phyloP scores from a whole-genome alignment of 148 eudicot genomes.

The Fallopia convolvulus region DNA sequence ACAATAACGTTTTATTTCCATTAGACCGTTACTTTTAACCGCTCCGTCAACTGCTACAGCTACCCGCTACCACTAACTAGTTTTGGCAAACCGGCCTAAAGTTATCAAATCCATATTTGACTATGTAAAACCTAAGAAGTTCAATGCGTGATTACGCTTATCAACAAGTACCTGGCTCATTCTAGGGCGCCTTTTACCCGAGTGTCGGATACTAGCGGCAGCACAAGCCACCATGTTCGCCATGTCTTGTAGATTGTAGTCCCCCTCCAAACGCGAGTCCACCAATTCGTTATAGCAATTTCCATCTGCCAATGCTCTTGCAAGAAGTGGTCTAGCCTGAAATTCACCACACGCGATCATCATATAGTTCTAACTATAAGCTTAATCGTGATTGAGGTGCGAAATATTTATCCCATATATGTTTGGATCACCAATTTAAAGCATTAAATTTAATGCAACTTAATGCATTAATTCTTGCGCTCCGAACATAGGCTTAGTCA shows the following conservation, averaged over 20 bases:
- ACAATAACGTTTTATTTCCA: too few species aligned
- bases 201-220: constrained; percentile 61
- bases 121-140: too few species aligned
- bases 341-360: neutral
- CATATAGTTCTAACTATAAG: neutral
- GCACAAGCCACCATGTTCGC: constrained; percentile 59
- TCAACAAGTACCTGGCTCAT: constrained; percentile 53
- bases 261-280: constrained; percentile 42
- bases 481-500: neutral
- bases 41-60: too few species aligned
- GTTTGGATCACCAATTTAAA: too few species aligned
- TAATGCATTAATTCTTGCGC: too few species aligned
- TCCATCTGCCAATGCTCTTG: constrained; percentile 39
- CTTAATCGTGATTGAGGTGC: neutral
- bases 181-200: constrained; percentile 52
- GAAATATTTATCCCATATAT: too few species aligned
- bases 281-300: constrained; percentile 37
- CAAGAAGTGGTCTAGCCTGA: constrained; percentile 53
- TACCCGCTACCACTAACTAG: too few species aligned
- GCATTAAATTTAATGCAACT: too few species aligned
- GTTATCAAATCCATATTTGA: too few species aligned
- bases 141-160: too few species aligned
- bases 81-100: too few species aligned
- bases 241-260: constrained; percentile 38
- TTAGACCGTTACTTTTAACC: too few species aligned